Conservation (phyloP, 345 rosid species). For the Anastatica hierochuntica region DNA sequence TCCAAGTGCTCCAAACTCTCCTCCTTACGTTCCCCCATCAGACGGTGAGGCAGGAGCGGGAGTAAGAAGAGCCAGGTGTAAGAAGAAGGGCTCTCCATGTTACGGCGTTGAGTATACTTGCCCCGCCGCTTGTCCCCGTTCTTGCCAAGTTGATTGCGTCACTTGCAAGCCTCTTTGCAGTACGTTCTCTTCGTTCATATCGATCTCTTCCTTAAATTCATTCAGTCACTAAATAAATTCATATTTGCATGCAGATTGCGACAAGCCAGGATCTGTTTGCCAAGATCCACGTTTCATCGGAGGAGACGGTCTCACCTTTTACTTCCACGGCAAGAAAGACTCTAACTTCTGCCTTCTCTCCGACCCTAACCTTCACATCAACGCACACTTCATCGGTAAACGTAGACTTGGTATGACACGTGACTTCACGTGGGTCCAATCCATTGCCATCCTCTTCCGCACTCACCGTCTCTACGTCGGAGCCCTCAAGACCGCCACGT, state of each 20-base stretch:
- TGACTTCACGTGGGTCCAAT: slow-evolving; percentile 59
- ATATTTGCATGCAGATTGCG: slow-evolving; percentile 32
- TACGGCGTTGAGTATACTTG: slow-evolving; percentile 32
- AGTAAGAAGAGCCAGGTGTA: slow-evolving; percentile 31
- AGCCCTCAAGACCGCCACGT: slow-evolving; percentile 43
- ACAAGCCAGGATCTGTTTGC: slow-evolving; percentile 48
- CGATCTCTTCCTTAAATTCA: background rate
- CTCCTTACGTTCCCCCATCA: slow-evolving; percentile 12
- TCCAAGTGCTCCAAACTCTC: too few relatives aligned
- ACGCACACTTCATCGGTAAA: slow-evolving; percentile 48
- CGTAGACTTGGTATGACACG: slow-evolving; percentile 38
- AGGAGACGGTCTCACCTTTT: slow-evolving; percentile 57
- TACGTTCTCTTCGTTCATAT: slow-evolving; percentile 19
- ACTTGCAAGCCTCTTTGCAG: slow-evolving; percentile 58
- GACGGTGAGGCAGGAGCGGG: slow-evolving; percentile 15
- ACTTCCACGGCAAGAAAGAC: slow-evolving; percentile 66
- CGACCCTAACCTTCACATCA: slow-evolving; percentile 43
- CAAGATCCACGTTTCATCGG: slow-evolving; percentile 66
- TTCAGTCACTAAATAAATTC: background rate
- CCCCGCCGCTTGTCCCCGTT: slow-evolving; percentile 39
- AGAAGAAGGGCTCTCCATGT: slow-evolving; percentile 31
- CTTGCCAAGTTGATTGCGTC: slow-evolving; percentile 48
- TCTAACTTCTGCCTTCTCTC: slow-evolving; percentile 44
- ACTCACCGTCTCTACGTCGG: slow-evolving; percentile 41
- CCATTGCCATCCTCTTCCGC: slow-evolving; percentile 39